Conservation (phyloP, 1,139 yeast genomes). For the Tardiomyces digboiensis region DNA sequence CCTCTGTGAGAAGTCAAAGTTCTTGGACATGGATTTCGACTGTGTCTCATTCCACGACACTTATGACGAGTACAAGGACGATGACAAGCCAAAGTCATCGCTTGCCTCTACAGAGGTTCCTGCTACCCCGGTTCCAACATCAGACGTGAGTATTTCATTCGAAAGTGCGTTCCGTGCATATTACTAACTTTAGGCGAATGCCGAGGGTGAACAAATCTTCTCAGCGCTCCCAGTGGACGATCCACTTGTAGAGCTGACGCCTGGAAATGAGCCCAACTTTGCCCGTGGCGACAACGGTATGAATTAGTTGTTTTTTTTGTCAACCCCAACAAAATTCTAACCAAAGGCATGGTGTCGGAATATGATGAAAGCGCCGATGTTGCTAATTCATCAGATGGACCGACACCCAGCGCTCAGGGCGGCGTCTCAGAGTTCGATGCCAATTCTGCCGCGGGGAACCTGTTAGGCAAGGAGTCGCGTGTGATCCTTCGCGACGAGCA, state of each 20-base stretch:
- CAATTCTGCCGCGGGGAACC: neutral
- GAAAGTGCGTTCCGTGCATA: neutral
- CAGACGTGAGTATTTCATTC: neutral
- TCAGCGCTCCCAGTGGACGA: neutral
- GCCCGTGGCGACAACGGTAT: neutral
- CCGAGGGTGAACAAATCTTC: neutral
- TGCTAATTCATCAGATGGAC: neutral
- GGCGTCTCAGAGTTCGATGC: neutral
- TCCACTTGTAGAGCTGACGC: neutral
- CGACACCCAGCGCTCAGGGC: neutral
- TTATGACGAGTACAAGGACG: slow-evolving; percentile 18
- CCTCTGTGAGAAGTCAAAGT: slow-evolving; percentile 53
- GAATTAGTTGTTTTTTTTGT: too few relatives aligned
- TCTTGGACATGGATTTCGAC: slow-evolving; percentile 69
- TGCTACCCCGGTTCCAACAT: neutral
- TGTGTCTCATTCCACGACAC: slow-evolving; percentile 48
- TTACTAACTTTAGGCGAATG: neutral
- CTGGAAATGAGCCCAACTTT: neutral
- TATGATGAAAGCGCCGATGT: neutral
- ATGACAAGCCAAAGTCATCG: slow-evolving; percentile 1
- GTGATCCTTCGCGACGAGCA: slow-evolving; percentile 24
- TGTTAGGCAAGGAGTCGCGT: neutral
- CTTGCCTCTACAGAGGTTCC: neutral
- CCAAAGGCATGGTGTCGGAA: neutral
- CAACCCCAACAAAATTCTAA: too few relatives aligned